These are phyloP conservation scores for Hypericum perforatum DNA, from an alignment of 345 rosid genomes.

Conservation along the genomic window DNA sequence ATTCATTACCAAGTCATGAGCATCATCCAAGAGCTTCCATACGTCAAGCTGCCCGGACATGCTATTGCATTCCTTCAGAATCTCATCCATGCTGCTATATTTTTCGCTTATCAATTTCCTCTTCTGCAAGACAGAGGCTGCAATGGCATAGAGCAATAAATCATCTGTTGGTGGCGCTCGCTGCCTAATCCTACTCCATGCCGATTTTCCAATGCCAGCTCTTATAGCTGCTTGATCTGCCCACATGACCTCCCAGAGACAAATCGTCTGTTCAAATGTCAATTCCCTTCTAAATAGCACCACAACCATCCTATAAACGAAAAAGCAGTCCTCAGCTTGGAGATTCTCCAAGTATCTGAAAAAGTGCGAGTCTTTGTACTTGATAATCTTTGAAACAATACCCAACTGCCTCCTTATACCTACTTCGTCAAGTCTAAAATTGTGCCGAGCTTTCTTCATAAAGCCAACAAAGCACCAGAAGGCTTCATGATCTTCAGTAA, in stretches of 20 bases:
- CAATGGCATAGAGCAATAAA: conserved; percentile 70
- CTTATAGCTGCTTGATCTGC: conserved; percentile 95
- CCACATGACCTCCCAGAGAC: conserved; percentile 99
- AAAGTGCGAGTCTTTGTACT: conserved; percentile 74
- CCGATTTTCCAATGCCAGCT: conserved; percentile 72
- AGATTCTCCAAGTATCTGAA: conserved; percentile 81
- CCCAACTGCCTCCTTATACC: conserved; percentile 84
- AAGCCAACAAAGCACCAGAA: conserved; percentile 95
- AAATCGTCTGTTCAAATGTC: conserved; percentile 68
- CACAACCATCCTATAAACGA: conserved; percentile 94
- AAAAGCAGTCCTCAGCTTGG: conserved; percentile 93
- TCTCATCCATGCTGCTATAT: conserved; percentile 89
- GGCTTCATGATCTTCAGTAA: conserved; percentile 79
- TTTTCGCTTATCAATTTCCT: conserved; percentile 85
- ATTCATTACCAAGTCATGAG: conserved; percentile 70
- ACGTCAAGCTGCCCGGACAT: conserved; percentile 92
- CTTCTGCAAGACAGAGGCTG: conserved; percentile 85
- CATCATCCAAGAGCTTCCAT: conserved; percentile 94
- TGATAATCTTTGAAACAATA: conserved; percentile 79
- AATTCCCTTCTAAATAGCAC: conserved; percentile 86
- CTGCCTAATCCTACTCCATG: conserved; percentile 80
- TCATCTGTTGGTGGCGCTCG: conserved; percentile 86
- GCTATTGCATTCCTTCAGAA: conserved; percentile 76
- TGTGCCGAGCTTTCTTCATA: conserved; percentile 93
- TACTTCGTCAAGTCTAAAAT: conserved; percentile 84